Percentiles rank a stretch among this genome's conserved stretches.
Conservation (phyloP, 805 yeast genomes). For the Suhomyces kilbournensis region DNA sequence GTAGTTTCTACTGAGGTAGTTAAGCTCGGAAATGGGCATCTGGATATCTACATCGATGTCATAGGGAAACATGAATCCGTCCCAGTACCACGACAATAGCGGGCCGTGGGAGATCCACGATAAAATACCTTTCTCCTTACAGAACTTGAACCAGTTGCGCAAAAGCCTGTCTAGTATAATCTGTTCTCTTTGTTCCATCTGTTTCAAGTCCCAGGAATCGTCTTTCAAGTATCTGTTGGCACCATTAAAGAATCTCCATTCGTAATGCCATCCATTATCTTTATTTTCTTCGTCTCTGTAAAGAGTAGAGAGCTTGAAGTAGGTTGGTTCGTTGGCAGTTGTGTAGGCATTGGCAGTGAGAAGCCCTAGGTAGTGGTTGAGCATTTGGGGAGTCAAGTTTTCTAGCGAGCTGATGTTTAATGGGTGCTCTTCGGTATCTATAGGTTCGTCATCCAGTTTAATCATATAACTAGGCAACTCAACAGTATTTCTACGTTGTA, state of each 20-base stretch:
- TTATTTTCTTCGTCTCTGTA: constrained; percentile 9
- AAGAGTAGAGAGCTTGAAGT: constrained; percentile 19
- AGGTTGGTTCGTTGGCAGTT: constrained; percentile 15
- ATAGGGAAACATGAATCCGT: constrained; percentile 14
- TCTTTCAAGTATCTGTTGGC: constrained; percentile 6
- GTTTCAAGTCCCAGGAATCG: constrained; percentile 6
- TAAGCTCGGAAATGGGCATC: constrained; percentile 13
- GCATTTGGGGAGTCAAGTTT: constrained; percentile 5
- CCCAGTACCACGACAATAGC: constrained; percentile 15
- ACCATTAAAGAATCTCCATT: constrained; percentile 22
- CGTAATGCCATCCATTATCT: constrained; percentile 18
- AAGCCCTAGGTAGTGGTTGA: constrained; percentile 15
- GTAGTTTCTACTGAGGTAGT: constrained; percentile 7
- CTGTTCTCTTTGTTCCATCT: constrained; percentile 9
- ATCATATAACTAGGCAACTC: neutral
- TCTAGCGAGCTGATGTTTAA: neutral
- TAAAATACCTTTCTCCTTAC: constrained; percentile 6
- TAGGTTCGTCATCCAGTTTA: neutral
- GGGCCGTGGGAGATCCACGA: constrained; percentile 17
- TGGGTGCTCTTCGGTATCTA: neutral
- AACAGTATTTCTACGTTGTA: neutral
- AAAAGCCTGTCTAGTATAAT: constrained; percentile 11
- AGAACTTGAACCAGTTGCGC: constrained; percentile 13
- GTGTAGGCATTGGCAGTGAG: constrained; percentile 7
- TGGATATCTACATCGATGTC: constrained; percentile 15